phyloP scores from a whole-genome alignment of 768 basidiomycete genomes.

The Russula sp. region DNA sequence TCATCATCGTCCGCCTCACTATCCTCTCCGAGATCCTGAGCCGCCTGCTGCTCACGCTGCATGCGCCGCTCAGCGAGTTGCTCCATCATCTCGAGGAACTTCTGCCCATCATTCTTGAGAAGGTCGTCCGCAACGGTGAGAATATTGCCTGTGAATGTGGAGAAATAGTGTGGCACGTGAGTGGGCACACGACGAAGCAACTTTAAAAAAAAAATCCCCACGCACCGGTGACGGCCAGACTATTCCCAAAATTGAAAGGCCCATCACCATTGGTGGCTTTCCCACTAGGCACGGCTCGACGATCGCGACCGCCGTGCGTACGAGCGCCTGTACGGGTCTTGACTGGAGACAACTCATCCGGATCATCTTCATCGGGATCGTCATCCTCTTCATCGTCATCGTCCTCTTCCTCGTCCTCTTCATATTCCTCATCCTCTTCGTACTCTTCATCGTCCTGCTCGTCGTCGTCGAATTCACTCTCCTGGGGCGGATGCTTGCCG shows the following conservation, averaged over 20 bases:
- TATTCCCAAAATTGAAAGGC: slow-evolving; percentile 72
- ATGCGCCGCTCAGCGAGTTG: slow-evolving; percentile 92
- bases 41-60: slow-evolving; percentile 74
- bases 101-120: slow-evolving; percentile 96
- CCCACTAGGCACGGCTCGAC: slow-evolving; percentile 34
- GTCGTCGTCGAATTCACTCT: slow-evolving; percentile 61
- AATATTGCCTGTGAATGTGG: slow-evolving; percentile 75
- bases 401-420: slow-evolving; percentile 54
- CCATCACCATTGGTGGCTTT: slow-evolving; percentile 52
- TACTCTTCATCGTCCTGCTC: slow-evolving; percentile 50
- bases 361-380: slow-evolving; percentile 56
- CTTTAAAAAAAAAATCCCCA: slow-evolving; percentile 20
- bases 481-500: slow-evolving; percentile 37
- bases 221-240: slow-evolving; percentile 75
- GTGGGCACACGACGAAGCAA: slow-evolving; percentile 10
- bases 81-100: slow-evolving; percentile 99
- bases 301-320: slow-evolving; percentile 21
- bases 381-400: slow-evolving; percentile 69
- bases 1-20: slow-evolving; percentile 45
- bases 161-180: slow-evolving; percentile 24
- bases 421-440: slow-evolving; percentile 50
- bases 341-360: slow-evolving; percentile 28
- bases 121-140: slow-evolving; percentile 98
- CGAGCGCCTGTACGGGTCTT: slow-evolving; percentile 26
- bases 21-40: slow-evolving; percentile 39